Conservation (phyloP, 2,329 filamentous ascomycete genomes). For the Colletotrichum lupini region DNA sequence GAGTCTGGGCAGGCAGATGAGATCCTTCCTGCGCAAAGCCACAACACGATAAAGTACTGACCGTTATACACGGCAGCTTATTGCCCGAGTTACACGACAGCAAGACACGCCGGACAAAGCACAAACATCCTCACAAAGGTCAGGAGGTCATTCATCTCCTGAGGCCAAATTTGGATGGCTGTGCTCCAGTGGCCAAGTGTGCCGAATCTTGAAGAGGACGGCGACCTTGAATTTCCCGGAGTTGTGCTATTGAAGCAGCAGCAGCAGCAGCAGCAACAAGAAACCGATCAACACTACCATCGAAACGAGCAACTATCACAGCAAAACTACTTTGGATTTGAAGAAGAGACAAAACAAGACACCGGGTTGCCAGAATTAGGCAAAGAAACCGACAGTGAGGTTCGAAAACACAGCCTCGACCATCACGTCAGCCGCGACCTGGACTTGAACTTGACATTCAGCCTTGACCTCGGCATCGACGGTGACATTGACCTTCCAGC, state of each 20-base stretch:
- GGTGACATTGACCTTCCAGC: not conserved
- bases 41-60: not conserved
- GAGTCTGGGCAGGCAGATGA: not conserved
- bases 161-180: slow-evolving; percentile 5
- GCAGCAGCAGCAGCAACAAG: not conserved
- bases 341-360: not conserved
- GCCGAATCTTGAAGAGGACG: slow-evolving; percentile 5
- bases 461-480: slow-evolving; percentile 7
- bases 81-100: not conserved
- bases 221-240: not conserved
- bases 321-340: not conserved
- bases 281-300: not conserved
- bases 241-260: not conserved
- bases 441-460: not conserved
- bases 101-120: not conserved
- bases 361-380: not conserved
- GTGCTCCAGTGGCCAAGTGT: slow-evolving; percentile 3
- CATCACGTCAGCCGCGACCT: not conserved
- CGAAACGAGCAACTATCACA: not conserved
- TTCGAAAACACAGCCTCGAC: not conserved
- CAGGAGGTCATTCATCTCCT: not conserved
- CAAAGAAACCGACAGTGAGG: not conserved
- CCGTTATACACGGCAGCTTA: not conserved
- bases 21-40: not conserved
- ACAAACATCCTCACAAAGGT: not conserved